Evolutionary conservation across 2,329 filamentous ascomycete species (phyloP).

Genomic region (Cercospora sesami): DNA sequence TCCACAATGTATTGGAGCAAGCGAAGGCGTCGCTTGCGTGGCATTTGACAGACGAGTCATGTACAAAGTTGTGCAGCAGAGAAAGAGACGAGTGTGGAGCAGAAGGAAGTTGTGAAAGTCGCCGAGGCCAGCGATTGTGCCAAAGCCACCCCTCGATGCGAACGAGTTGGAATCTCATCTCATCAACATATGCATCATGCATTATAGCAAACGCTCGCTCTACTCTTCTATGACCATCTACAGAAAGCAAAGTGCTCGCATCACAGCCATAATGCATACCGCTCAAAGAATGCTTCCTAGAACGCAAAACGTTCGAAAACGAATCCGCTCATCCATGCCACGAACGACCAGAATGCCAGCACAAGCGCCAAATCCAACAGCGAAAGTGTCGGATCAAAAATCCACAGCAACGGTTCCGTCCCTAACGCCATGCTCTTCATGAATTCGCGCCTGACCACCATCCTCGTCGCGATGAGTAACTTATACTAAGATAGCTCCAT

Average conservation of each 20-base stretch:
- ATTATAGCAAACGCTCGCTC: neutral
- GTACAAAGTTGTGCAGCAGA: neutral
- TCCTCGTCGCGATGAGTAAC: conserved; percentile 3
- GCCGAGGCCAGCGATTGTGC: neutral
- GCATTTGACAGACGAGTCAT: neutral
- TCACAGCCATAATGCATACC: neutral
- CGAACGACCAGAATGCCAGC: neutral
- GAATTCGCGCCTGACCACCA: neutral
- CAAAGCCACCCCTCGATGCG: too few relatives aligned
- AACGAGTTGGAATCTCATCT: too few relatives aligned
- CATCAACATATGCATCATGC: neutral
- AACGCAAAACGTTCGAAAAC: neutral
- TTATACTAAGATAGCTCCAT: conserved; percentile 35
- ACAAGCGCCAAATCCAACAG: neutral
- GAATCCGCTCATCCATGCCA: neutral
- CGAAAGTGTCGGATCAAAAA: neutral
- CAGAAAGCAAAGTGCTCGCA: neutral
- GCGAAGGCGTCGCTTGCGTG: neutral
- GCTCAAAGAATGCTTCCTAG: neutral
- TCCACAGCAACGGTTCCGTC: neutral
- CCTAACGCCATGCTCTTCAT: neutral
- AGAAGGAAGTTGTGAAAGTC: neutral
- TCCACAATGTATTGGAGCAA: neutral
- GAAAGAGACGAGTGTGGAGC: neutral
- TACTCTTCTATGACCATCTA: neutral